Evolutionary conservation across 306 rosid genomes (phyloP).

Genomic region (Parietaria judaica): DNA sequence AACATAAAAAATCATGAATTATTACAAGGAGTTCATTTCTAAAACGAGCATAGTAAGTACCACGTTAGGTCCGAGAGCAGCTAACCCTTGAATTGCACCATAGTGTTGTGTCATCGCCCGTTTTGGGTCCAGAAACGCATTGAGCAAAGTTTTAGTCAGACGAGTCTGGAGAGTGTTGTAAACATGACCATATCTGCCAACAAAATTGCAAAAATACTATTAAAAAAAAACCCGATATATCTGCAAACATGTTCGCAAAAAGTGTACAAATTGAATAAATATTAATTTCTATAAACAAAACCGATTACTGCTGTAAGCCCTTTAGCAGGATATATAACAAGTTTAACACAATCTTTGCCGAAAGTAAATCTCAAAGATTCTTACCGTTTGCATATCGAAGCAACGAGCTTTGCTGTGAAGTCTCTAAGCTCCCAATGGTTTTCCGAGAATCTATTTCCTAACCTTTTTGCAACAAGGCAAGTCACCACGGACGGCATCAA

Average conservation of each 20-base stretch:
- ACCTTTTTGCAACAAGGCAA: constrained; percentile 77
- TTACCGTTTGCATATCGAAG: constrained; percentile 81
- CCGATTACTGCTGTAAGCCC: no score
- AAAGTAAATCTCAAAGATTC: constrained; percentile 15
- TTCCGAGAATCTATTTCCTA: constrained; percentile 70
- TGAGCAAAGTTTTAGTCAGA: constrained; percentile 66
- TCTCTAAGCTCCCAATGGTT: constrained; percentile 89
- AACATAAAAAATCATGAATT: no score
- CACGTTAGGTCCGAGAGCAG: constrained; percentile 69
- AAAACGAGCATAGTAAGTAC: constrained; percentile 28
- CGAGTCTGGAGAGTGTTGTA: constrained; percentile 73
- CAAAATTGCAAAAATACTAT: constrained; percentile 20
- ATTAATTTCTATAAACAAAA: no score
- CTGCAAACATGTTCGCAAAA: background rate
- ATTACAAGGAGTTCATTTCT: no score
- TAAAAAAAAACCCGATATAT: background rate
- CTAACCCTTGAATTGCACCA: constrained; percentile 82
- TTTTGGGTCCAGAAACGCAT: constrained; percentile 83
- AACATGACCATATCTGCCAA: constrained; percentile 79
- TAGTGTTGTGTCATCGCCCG: constrained; percentile 76
- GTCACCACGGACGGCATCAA: constrained; percentile 94
- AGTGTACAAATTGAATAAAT: no score
- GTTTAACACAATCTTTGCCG: no score
- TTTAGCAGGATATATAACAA: no score
- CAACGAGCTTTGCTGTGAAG: constrained; percentile 68